Evolutionary conservation across 2,329 filamentous ascomycete genomes (phyloP).

Genomic region (Albifimbria verrucaria): DNA sequence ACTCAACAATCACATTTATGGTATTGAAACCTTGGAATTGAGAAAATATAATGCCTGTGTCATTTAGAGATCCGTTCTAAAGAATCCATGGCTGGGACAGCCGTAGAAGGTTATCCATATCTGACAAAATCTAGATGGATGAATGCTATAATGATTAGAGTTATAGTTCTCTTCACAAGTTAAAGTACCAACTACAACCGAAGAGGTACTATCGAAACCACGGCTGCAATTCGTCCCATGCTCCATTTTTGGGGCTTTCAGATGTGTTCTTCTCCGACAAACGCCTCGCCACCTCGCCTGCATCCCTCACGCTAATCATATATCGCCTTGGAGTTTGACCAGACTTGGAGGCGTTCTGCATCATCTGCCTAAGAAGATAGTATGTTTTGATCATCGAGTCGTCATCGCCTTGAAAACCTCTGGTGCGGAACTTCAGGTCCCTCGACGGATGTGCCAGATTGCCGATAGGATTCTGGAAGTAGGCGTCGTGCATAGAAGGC

Average conservation of each 20-base stretch:
- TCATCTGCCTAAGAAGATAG: background rate
- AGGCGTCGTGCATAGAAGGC: background rate
- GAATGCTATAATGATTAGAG: too few relatives aligned
- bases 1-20: too few relatives aligned
- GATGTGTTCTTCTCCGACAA: background rate
- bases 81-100: too few relatives aligned
- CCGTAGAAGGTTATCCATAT: too few relatives aligned
- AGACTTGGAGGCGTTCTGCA: background rate
- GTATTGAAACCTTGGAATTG: too few relatives aligned
- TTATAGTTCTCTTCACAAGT: too few relatives aligned
- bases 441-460: background rate
- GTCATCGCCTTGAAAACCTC: background rate
- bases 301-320: background rate
- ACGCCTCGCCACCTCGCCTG: background rate
- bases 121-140: too few relatives aligned
- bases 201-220: background rate
- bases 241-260: background rate
- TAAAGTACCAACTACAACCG: too few relatives aligned
- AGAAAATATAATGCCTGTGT: too few relatives aligned
- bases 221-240: background rate
- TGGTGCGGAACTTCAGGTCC: background rate
- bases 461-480: background rate
- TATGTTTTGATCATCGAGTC: background rate
- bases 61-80: too few relatives aligned
- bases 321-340: background rate